These are phyloP conservation scores for Hemileia vastatrix DNA, from an alignment of 1,284 basidiomycete species.

Conservation along the genomic window DNA sequence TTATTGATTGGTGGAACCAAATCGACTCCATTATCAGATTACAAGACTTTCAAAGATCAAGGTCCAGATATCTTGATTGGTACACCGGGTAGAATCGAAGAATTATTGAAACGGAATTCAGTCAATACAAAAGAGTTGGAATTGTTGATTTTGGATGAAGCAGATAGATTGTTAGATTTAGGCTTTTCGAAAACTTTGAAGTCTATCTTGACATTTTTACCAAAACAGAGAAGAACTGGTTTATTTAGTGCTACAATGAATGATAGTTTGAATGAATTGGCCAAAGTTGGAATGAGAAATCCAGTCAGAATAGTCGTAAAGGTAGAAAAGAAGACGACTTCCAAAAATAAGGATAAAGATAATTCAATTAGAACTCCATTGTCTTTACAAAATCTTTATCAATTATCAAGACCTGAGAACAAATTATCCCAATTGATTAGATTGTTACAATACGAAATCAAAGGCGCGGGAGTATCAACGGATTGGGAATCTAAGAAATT, in stretches of 20 bases:
- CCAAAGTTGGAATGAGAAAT: constrained; percentile 83
- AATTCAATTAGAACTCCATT: not conserved
- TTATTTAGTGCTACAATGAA: constrained; percentile 88
- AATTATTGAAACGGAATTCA: constrained; percentile 55
- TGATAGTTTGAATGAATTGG: constrained; percentile 83
- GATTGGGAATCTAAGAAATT: no score
- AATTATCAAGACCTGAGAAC: constrained; percentile 29
- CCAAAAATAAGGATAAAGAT: not conserved
- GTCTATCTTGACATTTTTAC: constrained; percentile 74
- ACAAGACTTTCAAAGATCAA: constrained; percentile 52
- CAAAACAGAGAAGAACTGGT: constrained; percentile 94
- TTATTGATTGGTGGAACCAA: constrained; percentile 75
- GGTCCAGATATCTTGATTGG: constrained; percentile 79
- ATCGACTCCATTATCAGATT: constrained; percentile 50
- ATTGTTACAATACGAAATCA: constrained; percentile 57
- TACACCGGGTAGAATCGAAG: constrained; percentile 91
- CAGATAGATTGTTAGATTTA: constrained; percentile 77
- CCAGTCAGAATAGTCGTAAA: constrained; percentile 90
- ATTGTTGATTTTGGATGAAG: constrained; percentile 88
- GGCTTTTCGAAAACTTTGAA: constrained; percentile 68
- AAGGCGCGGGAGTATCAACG: constrained; percentile 41
- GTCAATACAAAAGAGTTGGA: constrained; percentile 68
- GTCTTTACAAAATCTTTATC: constrained; percentile 34
- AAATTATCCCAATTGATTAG: constrained; percentile 71
- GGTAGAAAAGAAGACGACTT: constrained; percentile 46